Conservation (phyloP, 176 grass and related monocot species). For the Juncus effusus region DNA sequence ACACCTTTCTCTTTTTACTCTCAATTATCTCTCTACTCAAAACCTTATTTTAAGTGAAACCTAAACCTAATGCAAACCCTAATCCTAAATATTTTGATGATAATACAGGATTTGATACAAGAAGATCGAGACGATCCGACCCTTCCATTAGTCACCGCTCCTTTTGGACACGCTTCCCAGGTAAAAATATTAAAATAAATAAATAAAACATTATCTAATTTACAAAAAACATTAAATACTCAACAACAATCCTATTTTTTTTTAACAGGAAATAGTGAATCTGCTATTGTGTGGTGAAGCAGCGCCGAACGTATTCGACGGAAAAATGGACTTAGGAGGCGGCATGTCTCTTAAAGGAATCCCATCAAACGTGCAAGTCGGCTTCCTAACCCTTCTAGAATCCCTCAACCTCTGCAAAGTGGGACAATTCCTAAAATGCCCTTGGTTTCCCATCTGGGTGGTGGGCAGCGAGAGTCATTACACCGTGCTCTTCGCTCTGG, state of each 20-base stretch:
- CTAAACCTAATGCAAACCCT: background rate
- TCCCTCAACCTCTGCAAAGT: conserved; percentile 97
- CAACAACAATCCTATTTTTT: conserved; percentile 1
- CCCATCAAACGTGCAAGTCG: conserved; percentile 70
- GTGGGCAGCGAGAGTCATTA: conserved; percentile 98
- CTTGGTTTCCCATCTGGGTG: conserved; percentile 97
- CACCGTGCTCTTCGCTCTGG: conserved; percentile 87
- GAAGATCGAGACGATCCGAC: conserved; percentile 92
- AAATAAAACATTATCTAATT: conserved; percentile 8
- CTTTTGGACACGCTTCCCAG: conserved; percentile 99
- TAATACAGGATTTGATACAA: conserved; percentile 68
- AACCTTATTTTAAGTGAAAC: background rate
- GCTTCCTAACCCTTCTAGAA: conserved; percentile 93
- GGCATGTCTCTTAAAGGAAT: conserved; percentile 96
- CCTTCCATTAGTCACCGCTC: conserved; percentile 87
- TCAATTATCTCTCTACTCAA: background rate
- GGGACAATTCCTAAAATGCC: conserved; percentile 81
- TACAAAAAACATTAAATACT: background rate
- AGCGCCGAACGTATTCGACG: conserved; percentile 99
- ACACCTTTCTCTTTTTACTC: background rate
- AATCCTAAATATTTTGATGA: conserved; percentile 21
- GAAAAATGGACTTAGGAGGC: conserved; percentile 92
- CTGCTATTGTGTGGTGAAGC: conserved; percentile 94
- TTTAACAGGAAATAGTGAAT: conserved; percentile 97
- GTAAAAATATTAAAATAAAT: conserved; percentile 33